Conservation (phyloP, 1,284 basidiomycete species). For the Xanthoconium separans region DNA sequence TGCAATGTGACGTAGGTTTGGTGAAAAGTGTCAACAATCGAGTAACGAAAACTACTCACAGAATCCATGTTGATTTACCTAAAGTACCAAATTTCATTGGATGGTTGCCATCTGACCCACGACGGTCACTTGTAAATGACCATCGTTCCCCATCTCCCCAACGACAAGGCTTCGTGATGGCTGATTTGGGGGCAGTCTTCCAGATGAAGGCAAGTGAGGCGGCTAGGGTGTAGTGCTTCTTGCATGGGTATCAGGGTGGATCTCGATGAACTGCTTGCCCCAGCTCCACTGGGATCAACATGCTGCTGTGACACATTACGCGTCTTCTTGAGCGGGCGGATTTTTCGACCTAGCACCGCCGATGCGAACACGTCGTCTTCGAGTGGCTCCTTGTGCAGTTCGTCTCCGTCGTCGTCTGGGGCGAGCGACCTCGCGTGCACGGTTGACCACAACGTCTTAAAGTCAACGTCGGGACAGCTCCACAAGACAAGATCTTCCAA, state of each 20-base stretch:
- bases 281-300: conserved; percentile 10
- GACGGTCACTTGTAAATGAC: conserved; percentile 28
- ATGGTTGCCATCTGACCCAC: neutral
- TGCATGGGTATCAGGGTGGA: conserved; percentile 35
- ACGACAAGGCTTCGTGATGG: conserved; percentile 35
- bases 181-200: conserved; percentile 36
- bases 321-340: conserved; percentile 32
- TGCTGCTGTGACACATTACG: conserved; percentile 16
- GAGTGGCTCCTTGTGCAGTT: conserved; percentile 9
- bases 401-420: conserved; percentile 15
- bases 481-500: conserved; percentile 49
- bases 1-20: conserved; percentile 20
- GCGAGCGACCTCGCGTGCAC: conserved; percentile 39
- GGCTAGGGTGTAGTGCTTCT: conserved; percentile 35
- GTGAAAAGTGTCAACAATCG: conserved; percentile 7
- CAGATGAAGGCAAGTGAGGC: conserved; percentile 41
- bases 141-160: conserved; percentile 37
- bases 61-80: conserved; percentile 16
- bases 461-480: conserved; percentile 45
- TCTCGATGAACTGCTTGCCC: conserved; percentile 26
- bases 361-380: conserved; percentile 29
- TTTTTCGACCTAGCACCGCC: conserved; percentile 32
- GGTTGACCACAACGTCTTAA: conserved; percentile 35
- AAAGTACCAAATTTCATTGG: conserved; percentile 2
- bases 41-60: conserved; percentile 22